A percentile compares a stretch with the other conserved stretches of the same genome.
Evolutionary conservation across 2,329 filamentous ascomycete species (phyloP).

Genomic region (Gnomoniopsis sp.): DNA sequence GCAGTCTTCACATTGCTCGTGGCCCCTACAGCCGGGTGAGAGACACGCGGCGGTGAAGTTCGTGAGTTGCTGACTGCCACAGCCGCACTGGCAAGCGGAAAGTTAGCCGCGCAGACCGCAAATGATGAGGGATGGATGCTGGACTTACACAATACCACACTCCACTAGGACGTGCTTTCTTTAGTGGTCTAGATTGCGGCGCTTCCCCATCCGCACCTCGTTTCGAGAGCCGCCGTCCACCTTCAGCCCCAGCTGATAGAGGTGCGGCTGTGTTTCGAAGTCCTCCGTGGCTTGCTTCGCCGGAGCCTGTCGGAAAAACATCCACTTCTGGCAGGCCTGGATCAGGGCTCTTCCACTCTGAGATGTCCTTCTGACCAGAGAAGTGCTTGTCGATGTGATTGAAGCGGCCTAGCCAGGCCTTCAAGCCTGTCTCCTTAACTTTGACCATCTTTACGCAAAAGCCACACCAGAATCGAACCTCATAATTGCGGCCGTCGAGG

Average conservation of each 20-base stretch:
- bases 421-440: constrained; percentile 45
- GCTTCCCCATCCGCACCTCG: not conserved
- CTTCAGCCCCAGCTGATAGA: not conserved
- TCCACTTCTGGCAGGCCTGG: constrained; percentile 18
- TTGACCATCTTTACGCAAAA: constrained; percentile 64
- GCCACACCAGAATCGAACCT: constrained; percentile 78
- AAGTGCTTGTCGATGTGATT: constrained; percentile 77
- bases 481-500: constrained; percentile 62
- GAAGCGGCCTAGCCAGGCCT: constrained; percentile 48
- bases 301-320: not conserved
- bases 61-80: constrained; percentile 7
- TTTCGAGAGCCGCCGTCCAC: not conserved
- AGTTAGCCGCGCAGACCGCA: constrained; percentile 3
- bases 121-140: not conserved
- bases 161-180: not conserved
- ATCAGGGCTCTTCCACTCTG: constrained; percentile 51
- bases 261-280: not conserved
- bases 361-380: constrained; percentile 50
- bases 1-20: constrained; percentile 10
- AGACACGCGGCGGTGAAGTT: constrained; percentile 8
- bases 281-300: constrained; percentile 9
- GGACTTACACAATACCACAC: constrained; percentile 17
- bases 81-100: constrained; percentile 7
- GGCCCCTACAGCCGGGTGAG: constrained; percentile 7
- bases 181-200: not conserved